phyloP scores from a whole-genome alignment of 805 yeast species.

The Kodamaea jinghongensis region DNA sequence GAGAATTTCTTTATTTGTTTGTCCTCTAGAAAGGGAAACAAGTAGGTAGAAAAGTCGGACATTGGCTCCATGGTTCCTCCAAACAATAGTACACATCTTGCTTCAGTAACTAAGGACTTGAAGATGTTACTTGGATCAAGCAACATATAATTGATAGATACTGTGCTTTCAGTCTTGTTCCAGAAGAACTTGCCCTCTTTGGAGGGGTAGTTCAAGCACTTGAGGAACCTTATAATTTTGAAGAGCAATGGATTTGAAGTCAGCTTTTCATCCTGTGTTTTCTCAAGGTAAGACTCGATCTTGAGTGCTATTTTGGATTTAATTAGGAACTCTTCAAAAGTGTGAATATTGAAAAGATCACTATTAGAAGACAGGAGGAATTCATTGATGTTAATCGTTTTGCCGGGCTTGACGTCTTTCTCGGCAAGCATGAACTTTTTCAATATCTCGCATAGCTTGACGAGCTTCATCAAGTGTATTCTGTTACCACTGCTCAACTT shows the following conservation, averaged over 20 bases:
- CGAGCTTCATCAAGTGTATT: slow-evolving; percentile 61
- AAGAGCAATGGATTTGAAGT: slow-evolving; percentile 58
- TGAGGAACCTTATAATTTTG: slow-evolving; percentile 62
- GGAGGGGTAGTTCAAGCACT: slow-evolving; percentile 68
- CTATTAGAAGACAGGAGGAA: slow-evolving; percentile 60
- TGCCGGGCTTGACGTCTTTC: slow-evolving; percentile 46
- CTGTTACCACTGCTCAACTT: slow-evolving; percentile 71
- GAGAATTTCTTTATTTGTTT: slow-evolving; percentile 51
- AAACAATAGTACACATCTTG: slow-evolving; percentile 72
- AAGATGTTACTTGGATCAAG: slow-evolving; percentile 78
- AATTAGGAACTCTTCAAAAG: slow-evolving; percentile 59
- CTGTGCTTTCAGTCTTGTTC: slow-evolving; percentile 34
- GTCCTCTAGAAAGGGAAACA: slow-evolving; percentile 54
- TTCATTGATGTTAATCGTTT: slow-evolving; percentile 47
- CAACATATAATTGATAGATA: slow-evolving; percentile 61
- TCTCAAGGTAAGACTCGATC: slow-evolving; percentile 65
- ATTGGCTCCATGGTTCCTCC: slow-evolving; percentile 97
- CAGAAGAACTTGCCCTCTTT: slow-evolving; percentile 78
- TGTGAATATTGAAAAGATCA: slow-evolving; percentile 69
- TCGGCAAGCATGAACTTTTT: slow-evolving; percentile 42
- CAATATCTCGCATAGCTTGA: slow-evolving; percentile 54
- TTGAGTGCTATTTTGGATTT: slow-evolving; percentile 80
- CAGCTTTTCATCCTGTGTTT: slow-evolving; percentile 4
- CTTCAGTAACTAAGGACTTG: slow-evolving; percentile 58
- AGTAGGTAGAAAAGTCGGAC: slow-evolving; percentile 60